Percentiles rank a stretch among this genome's conserved stretches.
Evolutionary conservation across 73 alveolate species (phyloP).

Genomic region (Urostyla sp.): DNA sequence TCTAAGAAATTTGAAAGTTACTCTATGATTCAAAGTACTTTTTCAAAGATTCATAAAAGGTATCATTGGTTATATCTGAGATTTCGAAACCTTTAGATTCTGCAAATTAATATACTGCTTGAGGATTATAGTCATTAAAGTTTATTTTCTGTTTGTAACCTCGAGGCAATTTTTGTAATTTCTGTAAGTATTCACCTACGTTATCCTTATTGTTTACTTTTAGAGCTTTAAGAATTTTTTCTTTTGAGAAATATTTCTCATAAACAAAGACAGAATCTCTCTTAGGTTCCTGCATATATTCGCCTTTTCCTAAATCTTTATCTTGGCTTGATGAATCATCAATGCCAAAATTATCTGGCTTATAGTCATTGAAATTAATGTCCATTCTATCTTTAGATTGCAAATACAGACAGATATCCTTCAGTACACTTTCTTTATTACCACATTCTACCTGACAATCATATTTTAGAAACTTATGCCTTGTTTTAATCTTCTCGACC

Average conservation of each 20-base stretch:
- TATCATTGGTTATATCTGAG: slow-evolving; percentile 28
- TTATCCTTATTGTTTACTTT: neutral
- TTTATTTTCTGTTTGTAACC: slow-evolving; percentile 24
- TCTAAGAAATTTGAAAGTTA: slow-evolving; percentile 1
- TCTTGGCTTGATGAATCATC: too few species aligned
- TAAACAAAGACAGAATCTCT: slow-evolving; percentile 4
- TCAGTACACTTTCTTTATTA: neutral
- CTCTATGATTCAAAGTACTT: slow-evolving; percentile 2
- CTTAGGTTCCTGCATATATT: too few species aligned
- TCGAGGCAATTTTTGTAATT: neutral
- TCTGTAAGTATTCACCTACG: neutral
- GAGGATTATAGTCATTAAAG: neutral
- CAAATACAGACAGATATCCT: neutral
- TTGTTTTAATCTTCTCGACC: slow-evolving; percentile 15
- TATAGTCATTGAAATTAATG: slow-evolving; percentile 6
- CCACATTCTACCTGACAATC: slow-evolving; percentile 41
- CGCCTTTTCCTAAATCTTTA: too few species aligned
- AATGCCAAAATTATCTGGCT: slow-evolving; percentile 31
- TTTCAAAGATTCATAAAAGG: slow-evolving; percentile 24
- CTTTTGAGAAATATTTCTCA: slow-evolving; percentile 28
- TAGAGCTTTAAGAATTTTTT: neutral
- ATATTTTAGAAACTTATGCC: slow-evolving; percentile 14
- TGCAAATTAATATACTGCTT: slow-evolving; percentile 18
- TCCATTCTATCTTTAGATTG: neutral
- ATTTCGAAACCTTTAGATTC: neutral